phyloP scores from a whole-genome alignment of 148 eudicot genomes.

The Amaranthus hypochondriacus region DNA sequence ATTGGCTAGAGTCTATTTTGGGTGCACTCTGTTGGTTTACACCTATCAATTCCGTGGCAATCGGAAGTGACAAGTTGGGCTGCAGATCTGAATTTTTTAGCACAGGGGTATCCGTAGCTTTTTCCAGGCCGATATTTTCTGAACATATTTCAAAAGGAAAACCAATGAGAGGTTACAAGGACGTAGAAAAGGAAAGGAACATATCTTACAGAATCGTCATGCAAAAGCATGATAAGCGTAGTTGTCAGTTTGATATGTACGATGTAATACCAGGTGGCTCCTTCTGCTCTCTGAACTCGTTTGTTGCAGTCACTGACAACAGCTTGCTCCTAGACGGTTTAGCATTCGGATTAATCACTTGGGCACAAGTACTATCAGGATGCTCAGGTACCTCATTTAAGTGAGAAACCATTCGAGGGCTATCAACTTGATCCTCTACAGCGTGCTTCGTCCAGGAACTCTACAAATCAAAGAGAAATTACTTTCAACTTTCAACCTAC shows the following conservation, averaged over 20 bases:
- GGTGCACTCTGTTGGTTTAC: conserved; percentile 17
- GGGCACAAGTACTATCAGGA: conserved; percentile 46
- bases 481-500: not conserved
- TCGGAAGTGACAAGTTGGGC: conserved; percentile 21
- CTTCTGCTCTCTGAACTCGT: conserved; percentile 20
- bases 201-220: too few relatives aligned
- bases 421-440: conserved; percentile 31
- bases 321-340: not conserved
- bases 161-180: not conserved
- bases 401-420: conserved; percentile 26
- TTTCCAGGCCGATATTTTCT: conserved; percentile 10
- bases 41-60: conserved; percentile 22
- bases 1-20: conserved; percentile 15
- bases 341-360: conserved; percentile 23
- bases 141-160: not conserved
- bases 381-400: conserved; percentile 24
- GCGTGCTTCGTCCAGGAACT: conserved; percentile 49
- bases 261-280: conserved; percentile 19
- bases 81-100: conserved; percentile 21
- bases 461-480: conserved; percentile 19
- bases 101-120: conserved; percentile 15
- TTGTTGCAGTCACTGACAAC: too few relatives aligned
- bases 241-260: not conserved
- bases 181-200: not conserved
- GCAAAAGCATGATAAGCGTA: too few relatives aligned